Percentiles rank a stretch among this genome's conserved stretches.
These are phyloP conservation scores for Citrus medica DNA, from an alignment of 345 rosid species.

Conservation along the genomic window DNA sequence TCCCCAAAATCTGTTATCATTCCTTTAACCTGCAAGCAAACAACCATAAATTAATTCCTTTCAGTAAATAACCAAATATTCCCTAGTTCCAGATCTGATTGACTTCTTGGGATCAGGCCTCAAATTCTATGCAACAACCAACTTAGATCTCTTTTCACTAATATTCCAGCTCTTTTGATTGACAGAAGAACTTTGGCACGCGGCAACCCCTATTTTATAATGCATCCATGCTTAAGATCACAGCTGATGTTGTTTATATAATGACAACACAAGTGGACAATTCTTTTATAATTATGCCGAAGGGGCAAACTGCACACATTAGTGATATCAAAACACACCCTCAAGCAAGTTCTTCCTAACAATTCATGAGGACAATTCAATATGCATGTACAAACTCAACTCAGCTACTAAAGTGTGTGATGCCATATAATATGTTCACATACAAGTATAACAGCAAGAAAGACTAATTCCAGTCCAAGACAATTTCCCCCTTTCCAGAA, in stretches of 20 bases:
- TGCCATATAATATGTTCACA: neutral
- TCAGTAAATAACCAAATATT: neutral
- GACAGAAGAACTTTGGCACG: neutral
- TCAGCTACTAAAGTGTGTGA: neutral
- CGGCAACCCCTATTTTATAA: neutral
- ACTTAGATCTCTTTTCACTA: neutral
- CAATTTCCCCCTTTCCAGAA: neutral
- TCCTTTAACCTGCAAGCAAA: slow-evolving; percentile 73
- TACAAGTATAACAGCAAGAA: neutral
- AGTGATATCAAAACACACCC: neutral
- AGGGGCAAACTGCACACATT: neutral
- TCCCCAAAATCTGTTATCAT: slow-evolving; percentile 94
- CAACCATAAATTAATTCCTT: slow-evolving; percentile 4
- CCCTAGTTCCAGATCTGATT: neutral
- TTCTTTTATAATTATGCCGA: neutral
- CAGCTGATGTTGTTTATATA: neutral
- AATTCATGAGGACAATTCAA: neutral
- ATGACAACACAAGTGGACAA: neutral
- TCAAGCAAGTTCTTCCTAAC: neutral
- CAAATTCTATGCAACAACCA: neutral
- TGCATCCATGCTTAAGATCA: neutral
- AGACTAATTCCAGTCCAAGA: neutral
- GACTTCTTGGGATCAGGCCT: neutral
- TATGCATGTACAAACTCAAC: neutral
- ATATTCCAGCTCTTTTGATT: neutral